A percentile compares a stretch with the other conserved stretches of the same genome.
phyloP scores from a whole-genome alignment of 176 grass and related monocot genomes.

The Tillandsia leiboldiana region DNA sequence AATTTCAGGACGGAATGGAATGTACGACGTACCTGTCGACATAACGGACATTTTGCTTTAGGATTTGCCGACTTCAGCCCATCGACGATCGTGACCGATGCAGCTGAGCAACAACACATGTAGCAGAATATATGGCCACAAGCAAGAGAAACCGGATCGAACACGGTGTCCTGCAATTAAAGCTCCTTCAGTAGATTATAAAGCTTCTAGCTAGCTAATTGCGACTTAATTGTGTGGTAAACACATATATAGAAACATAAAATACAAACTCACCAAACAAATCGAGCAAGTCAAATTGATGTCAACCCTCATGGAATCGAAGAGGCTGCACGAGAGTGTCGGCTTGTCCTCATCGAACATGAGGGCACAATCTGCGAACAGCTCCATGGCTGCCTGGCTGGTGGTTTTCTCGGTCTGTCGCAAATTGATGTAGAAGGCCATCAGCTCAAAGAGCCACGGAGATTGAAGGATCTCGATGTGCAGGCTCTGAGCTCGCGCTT shows the following conservation, averaged over 20 bases:
- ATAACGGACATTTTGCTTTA: constrained; percentile 74
- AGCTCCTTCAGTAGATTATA: neutral
- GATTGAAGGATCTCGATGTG: constrained; percentile 96
- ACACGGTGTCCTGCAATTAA: constrained; percentile 53
- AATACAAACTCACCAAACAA: constrained; percentile 62
- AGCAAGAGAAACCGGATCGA: constrained; percentile 61
- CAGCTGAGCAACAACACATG: constrained; percentile 70
- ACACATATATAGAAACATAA: too few relatives aligned
- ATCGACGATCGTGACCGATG: constrained; percentile 62
- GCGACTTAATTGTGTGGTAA: neutral
- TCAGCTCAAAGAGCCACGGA: constrained; percentile 72
- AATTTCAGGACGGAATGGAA: too few relatives aligned
- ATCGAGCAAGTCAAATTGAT: constrained; percentile 82
- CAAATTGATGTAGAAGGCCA: constrained; percentile 91
- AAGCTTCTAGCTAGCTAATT: neutral
- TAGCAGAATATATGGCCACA: constrained; percentile 90
- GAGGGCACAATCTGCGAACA: constrained; percentile 62
- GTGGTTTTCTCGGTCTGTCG: constrained; percentile 38
- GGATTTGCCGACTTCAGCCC: constrained; percentile 42
- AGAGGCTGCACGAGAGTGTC: constrained; percentile 51
- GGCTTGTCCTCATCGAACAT: constrained; percentile 61
- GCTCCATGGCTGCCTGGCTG: constrained; percentile 34
- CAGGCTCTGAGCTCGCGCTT: constrained; percentile 64
- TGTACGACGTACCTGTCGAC: constrained; percentile 58
- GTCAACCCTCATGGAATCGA: constrained; percentile 63